Base-by-base conservation (phyloP, 202 grass and related monocot species). In the Zoysia matrella region DNA sequence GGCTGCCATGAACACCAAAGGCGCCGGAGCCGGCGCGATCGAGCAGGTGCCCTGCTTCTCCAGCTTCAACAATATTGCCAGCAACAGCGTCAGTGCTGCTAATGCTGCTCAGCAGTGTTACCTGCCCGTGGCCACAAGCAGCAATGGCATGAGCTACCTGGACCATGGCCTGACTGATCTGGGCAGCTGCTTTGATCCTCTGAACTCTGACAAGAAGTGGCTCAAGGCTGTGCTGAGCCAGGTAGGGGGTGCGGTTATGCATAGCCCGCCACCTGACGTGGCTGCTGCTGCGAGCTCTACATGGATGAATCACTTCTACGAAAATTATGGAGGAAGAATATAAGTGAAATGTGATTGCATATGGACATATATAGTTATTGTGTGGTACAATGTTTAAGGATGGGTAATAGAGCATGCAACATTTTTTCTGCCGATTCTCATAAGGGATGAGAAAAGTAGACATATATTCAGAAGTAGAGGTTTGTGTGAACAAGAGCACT, bases 11-110 rank as follows among this genome's bases (percentile, higher is more conserved):
- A 86, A 83, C 84, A 69, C 61, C 22, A 12, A 58, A 1, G 39
- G 43, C 7, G 11, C 62, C 22, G 43, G 39, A 16, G 49, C 54
- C 30, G 18, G 77, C 13, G 89, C 89, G 73, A 49, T 96, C 88
- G 83, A 89, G 97, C 97, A 99, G 88, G 97, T 99, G 97, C 97
- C 97, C 97, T 99, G 97, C 97, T 99, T 99, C 97, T 99, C 97
- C 97, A 99, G 85, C 89, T 92, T 96, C 86, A 85, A 70, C 72
- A 86, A 60, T n/a, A 85, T 57, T 73, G 69, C 71, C 80, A 60
- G 46, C 60, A 80, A 49, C 63, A 50, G 14, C 74, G 40, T 9
- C 62, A 60, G 10, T 77, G 53, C 73, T 36, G 60, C 68, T 67
- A 45, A 71, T 39, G 60, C 60, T 67, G 75, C 65, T 72, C 78